These are phyloP conservation scores for Tuber microsphaerosporum DNA, from an alignment of 495 filamentous ascomycete genomes.

Conservation along the genomic window DNA sequence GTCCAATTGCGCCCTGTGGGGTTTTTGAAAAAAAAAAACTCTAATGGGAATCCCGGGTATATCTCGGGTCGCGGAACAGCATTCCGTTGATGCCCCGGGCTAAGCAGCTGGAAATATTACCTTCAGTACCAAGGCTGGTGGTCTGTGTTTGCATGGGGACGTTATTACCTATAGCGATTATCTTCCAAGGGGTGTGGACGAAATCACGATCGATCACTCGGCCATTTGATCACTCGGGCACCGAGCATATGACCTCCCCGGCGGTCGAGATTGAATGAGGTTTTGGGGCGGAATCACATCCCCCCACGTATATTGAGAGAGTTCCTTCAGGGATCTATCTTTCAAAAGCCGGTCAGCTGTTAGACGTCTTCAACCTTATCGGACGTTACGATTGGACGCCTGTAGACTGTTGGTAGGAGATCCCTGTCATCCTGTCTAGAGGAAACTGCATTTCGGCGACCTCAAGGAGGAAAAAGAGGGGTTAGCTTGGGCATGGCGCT, in stretches of 20 bases:
- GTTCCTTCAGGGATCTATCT: background rate
- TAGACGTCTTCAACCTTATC: background rate
- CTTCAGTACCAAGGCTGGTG: background rate
- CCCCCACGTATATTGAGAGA: no score
- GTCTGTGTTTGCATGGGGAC: background rate
- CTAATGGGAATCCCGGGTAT: background rate
- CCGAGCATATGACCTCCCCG: no score
- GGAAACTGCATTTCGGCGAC: background rate
- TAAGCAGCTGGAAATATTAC: background rate
- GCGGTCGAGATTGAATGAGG: no score
- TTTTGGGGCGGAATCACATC: no score
- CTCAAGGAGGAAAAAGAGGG: background rate
- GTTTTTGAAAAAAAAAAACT: background rate
- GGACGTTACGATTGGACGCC: background rate
- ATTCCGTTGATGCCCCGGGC: background rate
- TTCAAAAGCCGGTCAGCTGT: background rate
- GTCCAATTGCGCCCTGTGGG: background rate
- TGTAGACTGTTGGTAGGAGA: background rate
- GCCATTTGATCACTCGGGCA: no score
- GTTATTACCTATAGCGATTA: no score
- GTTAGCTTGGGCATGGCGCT: background rate
- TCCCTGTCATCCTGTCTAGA: background rate
- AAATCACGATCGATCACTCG: background rate
- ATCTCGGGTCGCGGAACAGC: background rate
- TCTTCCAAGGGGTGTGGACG: background rate